Conservation (phyloP, 2,329 filamentous ascomycete species). For the Pestalotiopsis sp. region DNA sequence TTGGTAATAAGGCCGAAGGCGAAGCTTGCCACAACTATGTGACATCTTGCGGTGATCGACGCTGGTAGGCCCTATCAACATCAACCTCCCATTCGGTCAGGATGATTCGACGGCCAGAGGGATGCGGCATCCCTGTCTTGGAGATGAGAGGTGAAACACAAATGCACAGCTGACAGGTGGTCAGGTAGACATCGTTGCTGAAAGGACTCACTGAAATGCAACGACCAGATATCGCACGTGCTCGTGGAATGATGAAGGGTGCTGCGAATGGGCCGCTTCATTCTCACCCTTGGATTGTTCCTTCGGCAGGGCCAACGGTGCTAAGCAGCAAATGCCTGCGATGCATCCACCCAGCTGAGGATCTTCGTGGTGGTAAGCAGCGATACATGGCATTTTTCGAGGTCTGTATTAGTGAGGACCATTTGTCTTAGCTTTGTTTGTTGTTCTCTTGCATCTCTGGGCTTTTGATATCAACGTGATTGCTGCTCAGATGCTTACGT, state of each 20-base stretch:
- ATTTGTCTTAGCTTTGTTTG: neutral
- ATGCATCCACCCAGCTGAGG: neutral
- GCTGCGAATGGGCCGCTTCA: neutral
- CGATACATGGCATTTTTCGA: too few species aligned
- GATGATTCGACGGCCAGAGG: neutral
- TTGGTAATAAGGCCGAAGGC: neutral
- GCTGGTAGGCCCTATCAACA: neutral
- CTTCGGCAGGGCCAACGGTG: neutral
- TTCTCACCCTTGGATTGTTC: neutral
- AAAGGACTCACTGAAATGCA: neutral
- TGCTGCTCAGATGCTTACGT: neutral
- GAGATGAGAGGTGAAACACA: neutral
- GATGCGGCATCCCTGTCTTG: neutral
- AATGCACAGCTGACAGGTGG: neutral
- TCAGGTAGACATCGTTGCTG: neutral
- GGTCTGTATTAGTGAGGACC: neutral
- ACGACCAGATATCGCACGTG: neutral
- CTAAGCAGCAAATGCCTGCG: neutral
- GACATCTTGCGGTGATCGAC: neutral
- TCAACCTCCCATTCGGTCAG: neutral
- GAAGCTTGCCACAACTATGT: conserved; percentile 2
- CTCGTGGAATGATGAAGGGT: neutral
- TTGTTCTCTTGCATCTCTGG: neutral
- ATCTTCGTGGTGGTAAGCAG: neutral
- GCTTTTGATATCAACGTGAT: neutral